Conservation (phyloP, 2,329 filamentous ascomycete species). For the Fusarium annulatum region DNA sequence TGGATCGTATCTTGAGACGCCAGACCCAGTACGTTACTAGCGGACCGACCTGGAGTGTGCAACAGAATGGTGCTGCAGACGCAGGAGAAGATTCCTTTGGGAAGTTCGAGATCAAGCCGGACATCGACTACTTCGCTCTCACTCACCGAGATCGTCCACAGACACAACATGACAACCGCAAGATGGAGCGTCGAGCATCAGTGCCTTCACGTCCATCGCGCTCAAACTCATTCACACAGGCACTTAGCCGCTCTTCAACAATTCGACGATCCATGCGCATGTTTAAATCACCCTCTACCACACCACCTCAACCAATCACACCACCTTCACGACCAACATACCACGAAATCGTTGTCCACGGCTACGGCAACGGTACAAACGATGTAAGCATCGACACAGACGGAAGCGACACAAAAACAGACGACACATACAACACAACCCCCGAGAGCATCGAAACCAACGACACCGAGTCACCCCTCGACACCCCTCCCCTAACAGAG, state of each 20-base stretch:
- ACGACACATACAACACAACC: slow-evolving; percentile 29
- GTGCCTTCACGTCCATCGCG: slow-evolving; percentile 40
- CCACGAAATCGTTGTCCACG: slow-evolving; percentile 64
- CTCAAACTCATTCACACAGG: slow-evolving; percentile 47
- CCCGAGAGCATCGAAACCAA: slow-evolving; percentile 41
- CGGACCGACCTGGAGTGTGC: slow-evolving; percentile 18
- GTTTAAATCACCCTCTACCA: slow-evolving; percentile 42
- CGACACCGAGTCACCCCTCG: slow-evolving; percentile 44
- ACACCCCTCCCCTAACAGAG: slow-evolving; percentile 34
- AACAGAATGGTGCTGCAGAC: slow-evolving; percentile 2
- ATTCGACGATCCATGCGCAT: slow-evolving; percentile 50
- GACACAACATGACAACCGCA: slow-evolving; percentile 10
- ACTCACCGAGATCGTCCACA: slow-evolving; percentile 47
- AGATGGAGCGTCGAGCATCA: slow-evolving; percentile 32
- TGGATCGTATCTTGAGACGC: slow-evolving; percentile 44
- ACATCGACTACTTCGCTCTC: slow-evolving; percentile 66
- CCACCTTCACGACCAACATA: slow-evolving; percentile 45
- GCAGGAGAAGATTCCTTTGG: slow-evolving; percentile 11
- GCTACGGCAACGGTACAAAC: slow-evolving; percentile 66
- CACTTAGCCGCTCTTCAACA: slow-evolving; percentile 49
- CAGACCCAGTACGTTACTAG: slow-evolving; percentile 45
- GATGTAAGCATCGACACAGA: slow-evolving; percentile 45
- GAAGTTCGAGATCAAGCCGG: slow-evolving; percentile 61
- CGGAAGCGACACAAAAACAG: slow-evolving; percentile 36
- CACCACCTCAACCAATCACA: slow-evolving; percentile 27